Evolutionary conservation across 495 filamentous ascomycete species (phyloP), one percentile per base, ranked within the genome.

Genomic region (Penicillium soppii): DNA sequence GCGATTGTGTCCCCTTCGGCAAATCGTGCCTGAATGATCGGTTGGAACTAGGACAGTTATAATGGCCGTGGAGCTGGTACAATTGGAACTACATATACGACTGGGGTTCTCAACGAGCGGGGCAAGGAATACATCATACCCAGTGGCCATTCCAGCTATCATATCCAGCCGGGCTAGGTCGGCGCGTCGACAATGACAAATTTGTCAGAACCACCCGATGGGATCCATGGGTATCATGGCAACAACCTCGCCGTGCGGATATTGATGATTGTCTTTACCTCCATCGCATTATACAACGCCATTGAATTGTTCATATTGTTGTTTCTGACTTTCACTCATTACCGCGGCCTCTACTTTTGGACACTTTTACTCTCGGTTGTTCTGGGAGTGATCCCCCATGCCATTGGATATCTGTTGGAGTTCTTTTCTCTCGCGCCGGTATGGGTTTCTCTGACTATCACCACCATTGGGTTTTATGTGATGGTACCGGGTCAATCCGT

Each of bases 401-500:
- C 77, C 6, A 47, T 84, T 17, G 83, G 78, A 17, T 82, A 81
- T 27, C 47, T 73, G 40, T 56, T 86, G 21, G 79, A 80, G 47
- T 81, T 80, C 45, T 82, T 83, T 49, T 50, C 63, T 36, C 47
- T 75, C 16, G 65, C 63, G 1, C 71, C 70, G 1, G 29, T 63
- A 29, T 68, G 72, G 67, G 29, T 76, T 6, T 61, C 59, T 4
- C 56, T 76, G 35, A 64, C 67, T 0, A 42, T 82, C 0, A 63
- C 72, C 33, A 73, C 73, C 13, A 61, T 82, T 30, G 83, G 83
- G 0, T 88, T 83, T 74, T 79, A 74, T 40, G 56, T 66, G 30
- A 85, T 86, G 82, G 81, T 88, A 0, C 80, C 82, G 0, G 82
- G 81, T 3, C 83, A 86, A 63, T 82, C 82, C n/a, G 52, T 87